Evolutionary conservation across 2,329 filamentous ascomycete species (phyloP).

Genomic region (Paradendryphiella salina): DNA sequence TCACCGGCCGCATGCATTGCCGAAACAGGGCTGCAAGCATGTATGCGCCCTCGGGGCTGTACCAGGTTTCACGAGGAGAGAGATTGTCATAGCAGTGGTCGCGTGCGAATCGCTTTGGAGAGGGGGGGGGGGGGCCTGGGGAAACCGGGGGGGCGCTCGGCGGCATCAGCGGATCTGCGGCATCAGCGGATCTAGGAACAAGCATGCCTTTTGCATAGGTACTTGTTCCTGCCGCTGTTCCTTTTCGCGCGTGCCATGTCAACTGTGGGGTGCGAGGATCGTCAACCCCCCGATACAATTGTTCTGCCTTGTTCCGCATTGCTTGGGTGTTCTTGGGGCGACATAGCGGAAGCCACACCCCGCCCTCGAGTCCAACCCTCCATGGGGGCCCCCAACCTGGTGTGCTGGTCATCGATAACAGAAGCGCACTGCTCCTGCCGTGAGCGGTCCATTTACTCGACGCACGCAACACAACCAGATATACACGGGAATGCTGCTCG

Average conservation of each 20-base stretch:
- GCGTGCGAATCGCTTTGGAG: neutral
- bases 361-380: conserved; percentile 11
- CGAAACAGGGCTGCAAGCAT: conserved; percentile 1
- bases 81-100: neutral
- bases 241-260: conserved; percentile 5
- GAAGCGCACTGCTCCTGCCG: conserved; percentile 5
- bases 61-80: conserved; percentile 1
- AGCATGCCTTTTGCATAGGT: neutral
- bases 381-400: conserved; percentile 6
- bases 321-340: neutral
- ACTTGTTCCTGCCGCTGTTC: neutral
- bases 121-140: neutral
- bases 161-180: conserved; percentile 13
- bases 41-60: too few relatives aligned
- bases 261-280: neutral
- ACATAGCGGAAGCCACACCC: conserved; percentile 9
- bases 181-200: conserved; percentile 8
- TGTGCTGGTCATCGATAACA: conserved; percentile 22
- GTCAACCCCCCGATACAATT: neutral
- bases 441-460: neutral
- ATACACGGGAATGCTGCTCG: conserved; percentile 21
- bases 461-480: neutral
- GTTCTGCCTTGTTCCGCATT: neutral
- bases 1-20: conserved; percentile 2
- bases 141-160: too few relatives aligned